These are phyloP conservation scores for Claviceps africana DNA, from an alignment of 2,329 filamentous ascomycete species.

Conservation along the genomic window DNA sequence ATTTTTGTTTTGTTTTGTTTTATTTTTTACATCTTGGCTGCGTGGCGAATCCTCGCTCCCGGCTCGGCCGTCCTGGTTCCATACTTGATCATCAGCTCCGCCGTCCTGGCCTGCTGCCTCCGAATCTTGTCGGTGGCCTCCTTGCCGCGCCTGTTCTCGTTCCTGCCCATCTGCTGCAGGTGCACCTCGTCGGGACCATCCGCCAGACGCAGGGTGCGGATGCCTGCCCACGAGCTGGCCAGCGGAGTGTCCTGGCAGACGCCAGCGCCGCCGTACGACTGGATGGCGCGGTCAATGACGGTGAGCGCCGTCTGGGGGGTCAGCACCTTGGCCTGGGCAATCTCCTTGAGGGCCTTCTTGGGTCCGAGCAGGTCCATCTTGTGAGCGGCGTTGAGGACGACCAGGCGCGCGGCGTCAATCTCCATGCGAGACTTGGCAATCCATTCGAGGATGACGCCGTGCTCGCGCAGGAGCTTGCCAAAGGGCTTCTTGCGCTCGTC, in stretches of 20 bases:
- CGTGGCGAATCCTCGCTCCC: slow-evolving; percentile 35
- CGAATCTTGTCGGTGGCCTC: slow-evolving; percentile 48
- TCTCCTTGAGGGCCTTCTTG: slow-evolving; percentile 82
- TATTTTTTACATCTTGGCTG: slow-evolving; percentile 30
- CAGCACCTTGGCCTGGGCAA: slow-evolving; percentile 88
- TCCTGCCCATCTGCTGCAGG: slow-evolving; percentile 63
- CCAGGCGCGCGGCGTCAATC: slow-evolving; percentile 78
- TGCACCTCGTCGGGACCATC: slow-evolving; percentile 97
- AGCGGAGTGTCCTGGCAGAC: slow-evolving; percentile 91
- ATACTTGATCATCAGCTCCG: slow-evolving; percentile 50
- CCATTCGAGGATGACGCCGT: slow-evolving; percentile 91
- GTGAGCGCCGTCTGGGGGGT: slow-evolving; percentile 69
- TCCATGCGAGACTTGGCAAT: slow-evolving; percentile 85
- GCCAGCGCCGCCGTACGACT: slow-evolving; percentile 81
- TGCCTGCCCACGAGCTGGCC: slow-evolving; percentile 66
- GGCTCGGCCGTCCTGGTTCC: slow-evolving; percentile 31
- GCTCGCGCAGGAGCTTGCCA: slow-evolving; percentile 70
- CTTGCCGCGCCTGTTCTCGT: slow-evolving; percentile 59
- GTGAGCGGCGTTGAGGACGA: slow-evolving; percentile 88
- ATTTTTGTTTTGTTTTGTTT: not conserved
- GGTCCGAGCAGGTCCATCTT: slow-evolving; percentile 84
- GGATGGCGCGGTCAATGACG: slow-evolving; percentile 88
- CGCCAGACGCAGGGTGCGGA: slow-evolving; percentile 70
- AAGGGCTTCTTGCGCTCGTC: slow-evolving; percentile 85
- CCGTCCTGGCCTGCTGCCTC: slow-evolving; percentile 50